Evolutionary conservation across 768 basidiomycete genomes (phyloP), one percentile per base, ranked within the genome.

Genomic region (Boletus reticulatus): DNA sequence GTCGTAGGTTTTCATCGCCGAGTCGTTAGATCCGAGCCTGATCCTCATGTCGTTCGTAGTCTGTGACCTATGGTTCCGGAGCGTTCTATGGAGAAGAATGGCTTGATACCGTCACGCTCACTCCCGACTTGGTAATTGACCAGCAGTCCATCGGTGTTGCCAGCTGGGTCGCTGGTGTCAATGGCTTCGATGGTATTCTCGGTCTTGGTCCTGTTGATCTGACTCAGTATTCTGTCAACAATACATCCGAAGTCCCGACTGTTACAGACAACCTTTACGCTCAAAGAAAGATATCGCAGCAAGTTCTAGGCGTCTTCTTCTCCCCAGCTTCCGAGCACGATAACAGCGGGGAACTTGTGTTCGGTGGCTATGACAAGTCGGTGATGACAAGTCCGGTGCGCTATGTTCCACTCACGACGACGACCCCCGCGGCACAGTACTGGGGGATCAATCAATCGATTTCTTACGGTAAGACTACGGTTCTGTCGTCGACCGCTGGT

Each of bases 151-250:
- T 79, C 3, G 61, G 76, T 11, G 72, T 71, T 37, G 76, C 78
- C 14, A 73, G 31, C 0, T 43, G 43, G 0, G 24, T 19, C 38
- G 9, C 2, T 9, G 38, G 38, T 39, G 16, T 39, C 38, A 16
- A 53, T n/a, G 71, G 60, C n/a, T 60, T 78, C 11, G 76, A 78
- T 38, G 78, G 78, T 8, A 73, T 78, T 46, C 68, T 79, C 11
- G 62, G 78, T 63, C 46, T 63, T 14, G 69, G 76, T 17, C 78
- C 77, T 4, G 44, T 52, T 6, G 71, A 67, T 53, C 57, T 77
- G 41, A 77, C 76, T 0, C 19, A 47, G 2, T 69, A 62, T 51
- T 64, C 66, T 2, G 46, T 67, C 8, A 57, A 46, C 45, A 56
- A 59, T 20, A 4, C 37, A 2, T 24, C 31, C 4, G 31, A 34